Base-by-base conservation (phyloP, 1,284 basidiomycete genomes). In the Singerocomus inundabilis region DNA sequence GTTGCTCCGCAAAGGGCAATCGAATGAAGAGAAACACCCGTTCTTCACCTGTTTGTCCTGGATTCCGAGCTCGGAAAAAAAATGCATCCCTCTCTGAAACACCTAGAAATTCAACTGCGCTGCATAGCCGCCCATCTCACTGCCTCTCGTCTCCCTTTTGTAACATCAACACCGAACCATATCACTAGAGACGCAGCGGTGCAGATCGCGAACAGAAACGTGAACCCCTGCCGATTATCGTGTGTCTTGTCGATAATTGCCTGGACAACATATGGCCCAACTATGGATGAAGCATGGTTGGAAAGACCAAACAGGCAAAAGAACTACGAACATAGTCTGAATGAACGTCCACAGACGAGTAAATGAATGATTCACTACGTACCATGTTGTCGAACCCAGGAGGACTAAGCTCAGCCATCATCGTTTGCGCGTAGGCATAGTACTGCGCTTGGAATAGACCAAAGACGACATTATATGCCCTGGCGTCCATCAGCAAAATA, bases 321-420 rank as follows among this genome's bases (percentile, higher is more conserved):
- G 68, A 88, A 89, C 84, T 86, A 51, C 7, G 16, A 8, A 15
- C 6, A 21, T 13, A 30, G n/a, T n/a, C n/a, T 4, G 1, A 1
- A 31, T 55, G 29, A 37, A 15, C 4, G 30, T n/a, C n/a, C n/a
- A n/a, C n/a, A n/a, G n/a, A n/a, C n/a, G n/a, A n/a, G n/a, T n/a
- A n/a, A n/a, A n/a, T n/a, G n/a, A n/a, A n/a, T n/a, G n/a, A n/a
- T n/a, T n/a, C n/a, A n/a, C n/a, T n/a, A 53, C 69, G 29, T 49
- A 80, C 82, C 87, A 88, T 90, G 62, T 91, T 89, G 60, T 91
- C 87, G 57, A 85, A 91, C 0, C 88, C 89, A 0, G 87, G 87
- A 13, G 89, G 88, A 21, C 84, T 81, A 13, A 92, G 76, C 63
- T 92, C 91, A 1, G 85, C 85, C 86, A 93, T 91, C 87, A 91